These are phyloP conservation scores for Talaromyces sp. DNA, from an alignment of 2,329 filamentous ascomycete genomes.

Conservation along the genomic window DNA sequence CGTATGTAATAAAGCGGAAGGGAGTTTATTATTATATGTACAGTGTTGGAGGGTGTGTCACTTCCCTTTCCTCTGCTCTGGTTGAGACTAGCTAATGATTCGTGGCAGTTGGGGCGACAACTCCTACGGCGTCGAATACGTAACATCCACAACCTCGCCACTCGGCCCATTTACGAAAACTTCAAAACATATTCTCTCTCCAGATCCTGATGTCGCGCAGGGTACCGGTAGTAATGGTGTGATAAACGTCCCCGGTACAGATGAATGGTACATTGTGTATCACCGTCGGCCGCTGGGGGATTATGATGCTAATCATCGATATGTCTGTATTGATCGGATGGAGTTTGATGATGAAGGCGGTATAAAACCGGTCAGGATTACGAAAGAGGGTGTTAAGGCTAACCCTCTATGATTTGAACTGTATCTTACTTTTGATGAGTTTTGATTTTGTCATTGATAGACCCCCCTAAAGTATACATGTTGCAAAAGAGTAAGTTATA, in stretches of 20 bases:
- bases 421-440: not conserved
- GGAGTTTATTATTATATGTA: constrained; percentile 47
- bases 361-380: constrained; percentile 40
- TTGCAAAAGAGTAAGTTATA: not conserved
- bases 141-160: constrained; percentile 37
- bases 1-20: constrained; percentile 45
- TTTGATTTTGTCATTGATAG: not conserved
- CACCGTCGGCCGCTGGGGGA: constrained; percentile 48
- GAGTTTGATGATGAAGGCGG: constrained; percentile 45
- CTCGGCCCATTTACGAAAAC: constrained; percentile 41
- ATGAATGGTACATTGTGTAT: constrained; percentile 48
- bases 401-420: constrained; percentile 8
- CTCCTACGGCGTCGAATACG: constrained; percentile 47
- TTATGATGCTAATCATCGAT: constrained; percentile 46
- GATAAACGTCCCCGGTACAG: constrained; percentile 34
- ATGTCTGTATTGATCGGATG: constrained; percentile 50
- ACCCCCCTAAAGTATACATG: not conserved
- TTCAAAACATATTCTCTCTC: constrained; percentile 33
- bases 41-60: constrained; percentile 40
- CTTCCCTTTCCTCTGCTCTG: not conserved
- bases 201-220: constrained; percentile 26
- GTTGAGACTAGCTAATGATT: constrained; percentile 6
- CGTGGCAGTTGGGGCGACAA: constrained; percentile 44
- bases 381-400: constrained; percentile 27
- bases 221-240: constrained; percentile 46